These are phyloP conservation scores for Graphilbum sp. DNA, from an alignment of 2,329 filamentous ascomycete genomes.

Conservation along the genomic window DNA sequence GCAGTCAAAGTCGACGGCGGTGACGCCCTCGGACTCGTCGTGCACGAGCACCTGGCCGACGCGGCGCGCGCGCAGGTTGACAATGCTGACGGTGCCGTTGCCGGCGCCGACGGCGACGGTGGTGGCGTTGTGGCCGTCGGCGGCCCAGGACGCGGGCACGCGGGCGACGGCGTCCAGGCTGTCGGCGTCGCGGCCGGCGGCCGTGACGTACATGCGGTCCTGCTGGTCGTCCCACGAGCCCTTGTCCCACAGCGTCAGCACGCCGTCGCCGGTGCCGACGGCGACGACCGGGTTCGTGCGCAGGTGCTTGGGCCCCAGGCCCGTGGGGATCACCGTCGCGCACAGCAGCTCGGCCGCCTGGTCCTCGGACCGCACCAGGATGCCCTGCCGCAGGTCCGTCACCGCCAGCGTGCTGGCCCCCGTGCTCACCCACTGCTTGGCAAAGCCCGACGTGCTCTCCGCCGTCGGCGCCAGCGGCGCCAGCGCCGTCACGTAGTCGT, in stretches of 20 bases:
- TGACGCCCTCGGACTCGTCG: slow-evolving; percentile 75
- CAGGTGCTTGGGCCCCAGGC: slow-evolving; percentile 50
- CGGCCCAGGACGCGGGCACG: slow-evolving; percentile 51
- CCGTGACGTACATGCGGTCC: slow-evolving; percentile 66
- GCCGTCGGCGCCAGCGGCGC: slow-evolving; percentile 66
- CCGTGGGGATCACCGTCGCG: slow-evolving; percentile 54
- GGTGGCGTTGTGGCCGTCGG: slow-evolving; percentile 45
- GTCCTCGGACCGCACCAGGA: slow-evolving; percentile 79
- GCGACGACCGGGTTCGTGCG: slow-evolving; percentile 60
- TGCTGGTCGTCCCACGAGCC: slow-evolving; percentile 93
- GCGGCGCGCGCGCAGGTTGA: slow-evolving; percentile 58
- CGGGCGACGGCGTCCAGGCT: slow-evolving; percentile 64
- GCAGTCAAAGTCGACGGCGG: slow-evolving; percentile 69
- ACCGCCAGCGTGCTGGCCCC: slow-evolving; percentile 83
- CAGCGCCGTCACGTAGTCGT: slow-evolving; percentile 83
- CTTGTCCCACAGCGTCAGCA: slow-evolving; percentile 85
- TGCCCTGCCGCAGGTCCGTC: slow-evolving; percentile 73
- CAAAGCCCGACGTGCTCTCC: slow-evolving; percentile 71
- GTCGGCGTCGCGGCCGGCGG: slow-evolving; percentile 32
- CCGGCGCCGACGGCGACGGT: slow-evolving; percentile 67
- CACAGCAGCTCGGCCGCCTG: slow-evolving; percentile 90
- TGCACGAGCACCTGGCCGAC: slow-evolving; percentile 55
- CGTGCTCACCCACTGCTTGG: slow-evolving; percentile 90
- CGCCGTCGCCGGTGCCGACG: slow-evolving; percentile 58
- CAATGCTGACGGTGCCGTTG: slow-evolving; percentile 63